Base-by-base conservation (phyloP, 305 asterid species). In the Euphrasia arctica region DNA sequence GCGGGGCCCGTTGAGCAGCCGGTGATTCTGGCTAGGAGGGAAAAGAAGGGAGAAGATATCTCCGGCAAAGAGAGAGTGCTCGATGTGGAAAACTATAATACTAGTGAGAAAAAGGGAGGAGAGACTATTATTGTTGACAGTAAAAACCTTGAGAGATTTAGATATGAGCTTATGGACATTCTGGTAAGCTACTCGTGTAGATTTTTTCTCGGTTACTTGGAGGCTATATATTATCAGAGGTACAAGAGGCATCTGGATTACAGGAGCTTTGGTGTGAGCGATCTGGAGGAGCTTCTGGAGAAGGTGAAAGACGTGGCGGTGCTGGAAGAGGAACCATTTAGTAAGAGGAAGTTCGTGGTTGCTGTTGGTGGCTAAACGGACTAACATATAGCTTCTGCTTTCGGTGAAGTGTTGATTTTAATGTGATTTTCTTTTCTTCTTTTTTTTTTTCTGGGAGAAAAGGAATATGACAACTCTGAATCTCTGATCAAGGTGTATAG, bases 251-350 rank as follows among this genome's bases (percentile, higher is more conserved):
- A 75, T 14, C 73, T 92, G 41, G 22, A 18, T 18, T 18, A 18
- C 22, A 18, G 22, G 22, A 25, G 27, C 27, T 25, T 25, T 25
- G 27, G 27, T 25, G 27, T 25, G 27, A 25, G 27, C 27, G 27
- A 25, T 25, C 27, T 25, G 27, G 27, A 25, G 27, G 27, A 25
- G 27, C 27, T 25, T 25, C 27, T 25, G 27, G 27, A 25, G 27
- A 25, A 25, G 27, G 27, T 25, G 78, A 75, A 70, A 25, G 96
- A 88, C 67, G 80, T 93, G 14, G 97, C 76, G 54, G 72, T 59
- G 70, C 74, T 93, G 77, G 88, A 75, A 42, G 95, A 84, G 84
- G 98, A 92, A 52, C 86, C 90, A 1, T 74, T 50, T 12, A 85
- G 81, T 75, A 82, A 79, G 70, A 76, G 76, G 68, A 88, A 82